Evolutionary conservation across 345 rosid species (phyloP).

Genomic region (Citrus sp.): DNA sequence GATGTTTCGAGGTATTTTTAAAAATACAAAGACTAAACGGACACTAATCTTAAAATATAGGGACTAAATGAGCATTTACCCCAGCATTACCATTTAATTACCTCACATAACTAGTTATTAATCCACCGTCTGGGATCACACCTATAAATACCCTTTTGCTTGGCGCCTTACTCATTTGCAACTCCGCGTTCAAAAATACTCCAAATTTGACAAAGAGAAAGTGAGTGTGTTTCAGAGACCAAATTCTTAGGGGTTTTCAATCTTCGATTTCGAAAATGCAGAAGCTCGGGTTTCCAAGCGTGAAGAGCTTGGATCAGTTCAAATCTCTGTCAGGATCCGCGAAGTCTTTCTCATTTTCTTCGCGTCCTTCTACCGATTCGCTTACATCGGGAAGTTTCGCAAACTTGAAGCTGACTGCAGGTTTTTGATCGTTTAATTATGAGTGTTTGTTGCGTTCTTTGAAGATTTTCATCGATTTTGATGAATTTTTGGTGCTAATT

Average conservation of each 20-base stretch:
- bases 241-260: constrained; percentile 10
- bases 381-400: constrained; percentile 61
- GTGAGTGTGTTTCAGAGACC: not conserved
- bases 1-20: too few relatives aligned
- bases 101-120: not conserved
- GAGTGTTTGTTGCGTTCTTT: not conserved
- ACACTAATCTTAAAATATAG: too few relatives aligned
- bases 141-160: not conserved
- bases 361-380: constrained; percentile 53
- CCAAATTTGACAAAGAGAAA: not conserved
- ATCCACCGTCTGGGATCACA: too few relatives aligned
- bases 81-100: not conserved
- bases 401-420: constrained; percentile 84
- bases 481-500: constrained; percentile 25
- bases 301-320: constrained; percentile 64
- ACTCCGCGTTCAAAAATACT: not conserved
- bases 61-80: too few relatives aligned
- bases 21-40: too few relatives aligned
- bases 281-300: constrained; percentile 65
- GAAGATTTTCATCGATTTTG: constrained; percentile 1
- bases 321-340: constrained; percentile 47
- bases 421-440: constrained; percentile 24
- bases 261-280: constrained; percentile 42
- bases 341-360: constrained; percentile 50
- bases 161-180: constrained; percentile 9